Evolutionary conservation across 2,329 filamentous ascomycete genomes (phyloP).

Genomic region (Teratosphaeria pseudoeucalypti): DNA sequence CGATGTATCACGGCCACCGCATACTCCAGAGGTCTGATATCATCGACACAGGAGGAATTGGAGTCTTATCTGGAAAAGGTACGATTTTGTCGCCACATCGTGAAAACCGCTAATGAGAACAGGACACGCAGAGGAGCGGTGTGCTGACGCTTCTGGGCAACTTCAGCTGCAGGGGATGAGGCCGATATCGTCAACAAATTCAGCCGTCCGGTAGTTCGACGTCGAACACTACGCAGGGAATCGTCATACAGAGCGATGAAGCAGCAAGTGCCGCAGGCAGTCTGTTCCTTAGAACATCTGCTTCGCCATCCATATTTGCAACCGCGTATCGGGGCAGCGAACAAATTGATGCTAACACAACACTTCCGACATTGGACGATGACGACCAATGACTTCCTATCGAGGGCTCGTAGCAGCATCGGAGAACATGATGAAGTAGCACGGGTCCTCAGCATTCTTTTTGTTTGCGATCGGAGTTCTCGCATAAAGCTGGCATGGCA

Average conservation of each 20-base stretch:
- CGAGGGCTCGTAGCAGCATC: neutral
- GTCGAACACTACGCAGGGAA: neutral
- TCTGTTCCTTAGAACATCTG: neutral
- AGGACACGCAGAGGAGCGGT: neutral
- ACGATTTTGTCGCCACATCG: neutral
- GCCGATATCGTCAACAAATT: neutral
- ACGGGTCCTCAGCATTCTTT: neutral
- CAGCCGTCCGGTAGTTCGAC: neutral
- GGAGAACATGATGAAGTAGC: neutral
- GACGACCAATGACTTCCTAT: neutral
- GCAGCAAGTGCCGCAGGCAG: neutral
- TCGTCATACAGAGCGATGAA: neutral
- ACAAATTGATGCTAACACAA: neutral
- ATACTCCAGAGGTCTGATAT: no score
- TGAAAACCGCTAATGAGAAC: neutral
- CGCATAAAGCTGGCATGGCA: neutral
- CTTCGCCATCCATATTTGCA: neutral
- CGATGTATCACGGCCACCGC: no score
- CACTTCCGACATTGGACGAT: neutral
- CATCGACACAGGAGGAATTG: neutral
- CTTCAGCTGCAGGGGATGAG: neutral
- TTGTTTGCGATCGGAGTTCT: neutral
- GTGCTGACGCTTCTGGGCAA: neutral
- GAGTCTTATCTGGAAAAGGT: neutral
- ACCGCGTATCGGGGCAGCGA: neutral